Evolutionary conservation across 1,284 basidiomycete genomes (phyloP).

Genomic region (Pseudomicrostroma phylloplanum): DNA sequence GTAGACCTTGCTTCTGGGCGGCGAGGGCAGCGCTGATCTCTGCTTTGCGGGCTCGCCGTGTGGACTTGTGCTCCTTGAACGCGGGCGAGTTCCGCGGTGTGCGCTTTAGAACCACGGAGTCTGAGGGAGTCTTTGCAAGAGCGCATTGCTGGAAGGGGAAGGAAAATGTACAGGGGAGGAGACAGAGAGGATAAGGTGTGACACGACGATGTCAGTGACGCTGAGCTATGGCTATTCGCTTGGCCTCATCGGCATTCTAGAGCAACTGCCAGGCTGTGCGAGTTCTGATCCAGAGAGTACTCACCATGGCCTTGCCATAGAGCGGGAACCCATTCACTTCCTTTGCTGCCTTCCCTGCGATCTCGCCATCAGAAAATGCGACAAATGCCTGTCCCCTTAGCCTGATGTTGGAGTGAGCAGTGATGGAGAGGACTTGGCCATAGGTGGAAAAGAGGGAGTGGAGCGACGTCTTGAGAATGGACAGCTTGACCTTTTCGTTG

Average conservation of each 20-base stretch:
- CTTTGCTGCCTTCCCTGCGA: slow-evolving; percentile 77
- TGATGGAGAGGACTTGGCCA: slow-evolving; percentile 81
- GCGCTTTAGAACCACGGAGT: slow-evolving; percentile 64
- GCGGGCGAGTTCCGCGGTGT: slow-evolving; percentile 13
- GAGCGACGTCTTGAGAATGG: slow-evolving; percentile 81
- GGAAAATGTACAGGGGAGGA: slow-evolving; percentile 7
- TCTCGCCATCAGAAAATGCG: slow-evolving; percentile 72
- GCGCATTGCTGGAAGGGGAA: slow-evolving; percentile 69
- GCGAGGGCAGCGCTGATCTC: not conserved
- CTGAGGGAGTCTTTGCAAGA: slow-evolving; percentile 80
- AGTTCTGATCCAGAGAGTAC: slow-evolving; percentile 1
- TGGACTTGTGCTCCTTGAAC: slow-evolving; percentile 59
- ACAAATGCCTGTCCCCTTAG: slow-evolving; percentile 99
- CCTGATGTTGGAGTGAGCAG: slow-evolving; percentile 82
- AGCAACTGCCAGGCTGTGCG: too few relatives aligned
- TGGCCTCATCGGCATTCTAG: too few relatives aligned
- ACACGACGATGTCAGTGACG: too few relatives aligned
- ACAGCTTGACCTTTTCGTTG: slow-evolving; percentile 88
- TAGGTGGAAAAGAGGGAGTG: slow-evolving; percentile 86
- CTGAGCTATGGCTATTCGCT: too few relatives aligned
- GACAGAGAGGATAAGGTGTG: not conserved
- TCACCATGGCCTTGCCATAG: slow-evolving; percentile 80
- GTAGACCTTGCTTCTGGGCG: not conserved
- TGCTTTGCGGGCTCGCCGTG: slow-evolving; percentile 12
- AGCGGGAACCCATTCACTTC: slow-evolving; percentile 90